Evolutionary conservation across 1,139 yeast genomes (phyloP), one percentile per base, ranked within the genome.

Genomic region (Lodderomyces beijingensis): DNA sequence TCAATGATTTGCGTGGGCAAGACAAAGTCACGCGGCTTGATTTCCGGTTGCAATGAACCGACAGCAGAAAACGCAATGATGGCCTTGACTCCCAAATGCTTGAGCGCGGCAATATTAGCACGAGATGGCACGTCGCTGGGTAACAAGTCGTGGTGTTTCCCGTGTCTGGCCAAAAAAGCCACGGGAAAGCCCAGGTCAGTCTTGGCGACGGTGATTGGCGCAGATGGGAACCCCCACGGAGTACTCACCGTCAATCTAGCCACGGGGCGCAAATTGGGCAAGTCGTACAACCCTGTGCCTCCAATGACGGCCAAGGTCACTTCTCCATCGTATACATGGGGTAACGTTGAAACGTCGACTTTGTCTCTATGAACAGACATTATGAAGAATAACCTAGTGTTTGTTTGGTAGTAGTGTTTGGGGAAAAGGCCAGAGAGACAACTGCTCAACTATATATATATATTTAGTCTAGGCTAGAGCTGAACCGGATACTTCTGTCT

Each of bases 181-280:
- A 91, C 85, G 28, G 88, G 87, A 59, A 86, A 80, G 0, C 95
- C 95, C 32, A 69, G 55, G 2, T 63, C 62, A 28, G 94, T 84
- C 44, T 72, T 77, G 18, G 95, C 82, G 42, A 91, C 79, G 34
- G 96, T 89, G 51, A 91, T 85, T 33, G 96, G 89, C 10, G 95
- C 83, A 4, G 97, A 88, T 15, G 99, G 96, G 47, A 72, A 74
- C 5, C 98, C 99, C 97, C 98, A 91, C 16, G 99, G 99, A 7
- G 98, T 91, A 13, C 81, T 73, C 35, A 87, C 60, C 5, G 85
- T 76, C 33, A 88, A 63, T 46, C 83, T 70, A 16, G 96, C 96
- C 33, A 88, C 93, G 3, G 96, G 94, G 30, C 80, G 74, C 42
- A 89, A 68, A 37, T 86, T 78, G 28, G 84, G 87, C 40, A 91